A percentile compares a stretch with the other conserved stretches of the same genome.
phyloP scores from a whole-genome alignment of 495 filamentous ascomycete genomes.

The Talaromyces ruber region DNA sequence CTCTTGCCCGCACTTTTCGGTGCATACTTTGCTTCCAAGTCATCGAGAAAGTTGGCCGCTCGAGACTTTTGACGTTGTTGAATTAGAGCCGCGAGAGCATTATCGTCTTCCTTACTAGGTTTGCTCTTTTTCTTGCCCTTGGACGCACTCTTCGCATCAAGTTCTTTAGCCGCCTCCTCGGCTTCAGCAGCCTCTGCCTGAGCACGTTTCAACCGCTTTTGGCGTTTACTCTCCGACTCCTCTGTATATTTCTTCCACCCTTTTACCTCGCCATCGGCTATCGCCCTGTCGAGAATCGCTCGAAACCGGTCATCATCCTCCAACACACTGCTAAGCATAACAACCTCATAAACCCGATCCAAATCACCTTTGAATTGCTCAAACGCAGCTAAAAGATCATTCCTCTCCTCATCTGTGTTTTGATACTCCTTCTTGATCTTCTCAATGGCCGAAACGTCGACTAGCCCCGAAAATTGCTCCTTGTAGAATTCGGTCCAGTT shows the following conservation, averaged over 20 bases:
- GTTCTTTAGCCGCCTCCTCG: conserved; percentile 58
- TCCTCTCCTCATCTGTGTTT: conserved; percentile 73
- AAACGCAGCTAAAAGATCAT: conserved; percentile 70
- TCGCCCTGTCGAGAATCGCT: conserved; percentile 71
- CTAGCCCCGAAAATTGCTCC: conserved; percentile 63
- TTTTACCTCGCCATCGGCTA: conserved; percentile 55
- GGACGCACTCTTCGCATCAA: conserved; percentile 48
- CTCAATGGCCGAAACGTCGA: conserved; percentile 61
- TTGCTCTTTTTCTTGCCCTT: conserved; percentile 22
- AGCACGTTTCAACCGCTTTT: conserved; percentile 55
- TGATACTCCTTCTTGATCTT: conserved; percentile 71
- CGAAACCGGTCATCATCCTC: conserved; percentile 85
- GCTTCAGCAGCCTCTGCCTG: conserved; percentile 63
- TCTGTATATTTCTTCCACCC: conserved; percentile 58
- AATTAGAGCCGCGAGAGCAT: conserved; percentile 51
- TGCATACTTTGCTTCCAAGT: conserved; percentile 68
- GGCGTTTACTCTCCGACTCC: conserved; percentile 56
- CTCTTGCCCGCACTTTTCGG: conserved; percentile 18
- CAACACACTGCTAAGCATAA: conserved; percentile 78
- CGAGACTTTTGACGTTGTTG: conserved; percentile 44
- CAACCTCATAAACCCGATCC: conserved; percentile 62
- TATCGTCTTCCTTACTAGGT: conserved; percentile 19
- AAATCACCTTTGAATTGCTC: conserved; percentile 60
- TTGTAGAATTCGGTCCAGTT: conserved; percentile 85
- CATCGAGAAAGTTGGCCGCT: conserved; percentile 49